These are phyloP conservation scores for Phytophthora cryptogea DNA, from an alignment of 352 stramenopile species.

Conservation along the genomic window DNA sequence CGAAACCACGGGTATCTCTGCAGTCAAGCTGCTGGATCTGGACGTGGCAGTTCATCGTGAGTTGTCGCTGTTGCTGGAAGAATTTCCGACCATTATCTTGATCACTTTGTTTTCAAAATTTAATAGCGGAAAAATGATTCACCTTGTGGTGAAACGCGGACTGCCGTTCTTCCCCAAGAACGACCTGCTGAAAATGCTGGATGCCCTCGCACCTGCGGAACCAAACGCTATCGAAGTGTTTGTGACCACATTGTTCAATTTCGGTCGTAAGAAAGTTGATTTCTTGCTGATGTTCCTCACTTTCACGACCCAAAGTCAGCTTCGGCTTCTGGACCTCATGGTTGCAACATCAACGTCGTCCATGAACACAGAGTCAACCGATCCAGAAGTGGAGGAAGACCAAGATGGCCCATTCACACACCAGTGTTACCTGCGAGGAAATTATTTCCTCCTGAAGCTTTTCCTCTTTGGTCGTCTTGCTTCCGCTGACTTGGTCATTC, in stretches of 20 bases:
- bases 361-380: constrained; percentile 1
- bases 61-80: constrained; percentile 42
- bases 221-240: constrained; percentile 41
- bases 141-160: constrained; percentile 35
- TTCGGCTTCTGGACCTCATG: constrained; percentile 42
- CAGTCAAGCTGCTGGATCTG: constrained; percentile 48
- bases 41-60: constrained; percentile 32
- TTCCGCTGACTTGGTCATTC: constrained; percentile 45
- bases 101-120: constrained; percentile 61
- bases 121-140: constrained; percentile 49
- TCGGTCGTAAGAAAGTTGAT: constrained; percentile 33
- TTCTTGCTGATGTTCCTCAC: constrained; percentile 51
- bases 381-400: constrained; percentile 13
- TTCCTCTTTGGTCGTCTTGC: constrained; percentile 47
- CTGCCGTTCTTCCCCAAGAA: constrained; percentile 44
- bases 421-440: constrained; percentile 2
- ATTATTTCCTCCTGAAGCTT: constrained; percentile 46
- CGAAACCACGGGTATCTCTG: constrained; percentile 45
- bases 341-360: constrained; percentile 22
- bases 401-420: constrained; percentile 13
- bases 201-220: constrained; percentile 42
- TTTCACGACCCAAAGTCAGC: constrained; percentile 42
- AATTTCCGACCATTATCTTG: constrained; percentile 58
- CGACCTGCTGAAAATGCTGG: constrained; percentile 54
- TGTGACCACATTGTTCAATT: constrained; percentile 41